Evolutionary conservation across 768 basidiomycete species (phyloP).

Genomic region (Trametes punicea): DNA sequence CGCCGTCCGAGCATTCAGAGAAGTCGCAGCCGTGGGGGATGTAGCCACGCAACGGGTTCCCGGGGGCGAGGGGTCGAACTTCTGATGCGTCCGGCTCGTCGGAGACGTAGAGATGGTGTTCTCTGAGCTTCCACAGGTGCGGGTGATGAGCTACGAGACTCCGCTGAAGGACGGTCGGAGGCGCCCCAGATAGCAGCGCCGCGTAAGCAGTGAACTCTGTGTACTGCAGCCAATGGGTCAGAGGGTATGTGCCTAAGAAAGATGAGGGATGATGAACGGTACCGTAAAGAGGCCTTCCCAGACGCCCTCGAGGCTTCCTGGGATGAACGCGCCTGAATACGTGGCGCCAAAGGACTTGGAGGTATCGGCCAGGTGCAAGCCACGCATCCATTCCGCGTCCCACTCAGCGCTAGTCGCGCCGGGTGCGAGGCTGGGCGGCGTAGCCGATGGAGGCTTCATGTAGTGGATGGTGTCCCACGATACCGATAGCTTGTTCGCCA

Average conservation of each 20-base stretch:
- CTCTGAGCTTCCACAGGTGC: constrained; percentile 86
- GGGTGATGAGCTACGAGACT: constrained; percentile 78
- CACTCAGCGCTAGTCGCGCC: constrained; percentile 48
- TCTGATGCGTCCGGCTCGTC: constrained; percentile 28
- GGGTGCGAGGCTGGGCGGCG: constrained; percentile 18
- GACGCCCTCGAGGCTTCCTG: constrained; percentile 69
- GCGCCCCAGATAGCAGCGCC: constrained; percentile 64
- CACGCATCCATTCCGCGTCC: constrained; percentile 65
- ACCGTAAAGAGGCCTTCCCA: constrained; percentile 84
- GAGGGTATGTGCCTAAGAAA: neutral
- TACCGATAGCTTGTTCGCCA: constrained; percentile 35
- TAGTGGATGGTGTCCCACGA: constrained; percentile 24
- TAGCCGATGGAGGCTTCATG: constrained; percentile 27
- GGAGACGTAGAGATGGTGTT: constrained; percentile 54
- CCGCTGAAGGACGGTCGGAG: constrained; percentile 63
- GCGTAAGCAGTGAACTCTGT: constrained; percentile 85
- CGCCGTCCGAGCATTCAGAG: constrained; percentile 44
- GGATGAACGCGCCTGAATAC: constrained; percentile 47
- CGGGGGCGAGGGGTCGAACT: constrained; percentile 42
- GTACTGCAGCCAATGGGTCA: constrained; percentile 46
- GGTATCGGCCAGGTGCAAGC: constrained; percentile 19
- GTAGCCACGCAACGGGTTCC: constrained; percentile 61
- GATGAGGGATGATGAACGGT: constrained; percentile 26
- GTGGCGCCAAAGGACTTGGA: constrained; percentile 34
- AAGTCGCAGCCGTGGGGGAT: constrained; percentile 54